Percentiles rank a stretch among this genome's conserved stretches.
Conservation (phyloP, 805 yeast species). For the Suhomyces sp. region DNA sequence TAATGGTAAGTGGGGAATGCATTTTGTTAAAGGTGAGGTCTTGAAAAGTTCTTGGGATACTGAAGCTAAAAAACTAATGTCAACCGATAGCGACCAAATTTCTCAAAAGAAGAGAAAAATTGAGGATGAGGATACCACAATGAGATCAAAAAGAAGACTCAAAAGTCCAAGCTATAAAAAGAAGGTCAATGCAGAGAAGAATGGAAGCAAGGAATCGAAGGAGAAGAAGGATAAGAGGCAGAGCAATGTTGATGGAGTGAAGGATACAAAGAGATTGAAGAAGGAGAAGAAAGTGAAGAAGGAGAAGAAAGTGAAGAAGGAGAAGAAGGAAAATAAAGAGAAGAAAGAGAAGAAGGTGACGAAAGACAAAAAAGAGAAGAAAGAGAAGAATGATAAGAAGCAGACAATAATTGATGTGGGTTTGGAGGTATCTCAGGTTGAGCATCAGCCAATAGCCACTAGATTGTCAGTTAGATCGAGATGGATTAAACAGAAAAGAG, state of each 20-base stretch:
- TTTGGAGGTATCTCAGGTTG: constrained; percentile 10
- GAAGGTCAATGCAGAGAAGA: constrained; percentile 17
- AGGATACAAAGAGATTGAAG: constrained; percentile 12
- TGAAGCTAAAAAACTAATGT: constrained; percentile 34
- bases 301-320: constrained; percentile 17
- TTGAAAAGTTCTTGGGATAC: constrained; percentile 81
- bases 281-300: constrained; percentile 11
- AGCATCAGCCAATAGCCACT: constrained; percentile 26
- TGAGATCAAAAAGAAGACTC: constrained; percentile 21
- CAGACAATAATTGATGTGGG: constrained; percentile 9
- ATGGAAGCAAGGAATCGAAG: constrained; percentile 25
- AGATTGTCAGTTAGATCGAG: constrained; percentile 68
- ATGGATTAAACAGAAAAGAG: constrained; percentile 87
- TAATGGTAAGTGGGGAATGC: constrained; percentile 87
- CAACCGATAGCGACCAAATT: constrained; percentile 3
- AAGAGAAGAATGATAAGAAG: constrained; percentile 13
- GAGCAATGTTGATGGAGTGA: constrained; percentile 29
- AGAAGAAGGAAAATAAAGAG: constrained; percentile 26
- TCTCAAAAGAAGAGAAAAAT: constrained; percentile 14
- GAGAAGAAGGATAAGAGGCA: constrained; percentile 27
- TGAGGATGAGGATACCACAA: constrained; percentile 17
- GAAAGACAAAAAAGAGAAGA: constrained; percentile 29
- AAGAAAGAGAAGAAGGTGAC: constrained; percentile 26
- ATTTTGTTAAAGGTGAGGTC: constrained; percentile 82
- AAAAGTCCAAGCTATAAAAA: constrained; percentile 19